Evolutionary conservation across 345 rosid genomes (phyloP), one percentile per base, ranked within the genome.

Genomic region (Moricandia arvensis): DNA sequence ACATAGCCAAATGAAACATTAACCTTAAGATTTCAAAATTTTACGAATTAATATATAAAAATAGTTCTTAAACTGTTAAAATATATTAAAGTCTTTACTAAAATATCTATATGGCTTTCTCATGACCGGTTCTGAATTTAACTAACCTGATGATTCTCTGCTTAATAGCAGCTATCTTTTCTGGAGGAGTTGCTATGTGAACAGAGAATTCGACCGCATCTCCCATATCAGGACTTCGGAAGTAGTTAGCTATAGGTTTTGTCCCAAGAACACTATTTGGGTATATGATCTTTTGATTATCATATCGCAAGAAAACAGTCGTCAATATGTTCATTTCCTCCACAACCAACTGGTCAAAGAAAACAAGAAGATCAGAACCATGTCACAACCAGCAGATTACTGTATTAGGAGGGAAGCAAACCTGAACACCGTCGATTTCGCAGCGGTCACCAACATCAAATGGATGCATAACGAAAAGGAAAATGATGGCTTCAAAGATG

Each of bases 321-420:
- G 88, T 83, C 74, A 91, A 74, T 27, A 91, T 91, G 85, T 89
- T 89, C 95, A 91, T 91, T 74, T 91, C 93, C 81, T 91, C 97
- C 68, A 91, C 95, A 8, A 88, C 76, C 97, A 91, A 83, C 95
- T 89, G 80, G 49, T 31, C 11, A 7, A 31, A 41, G 12, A 70
- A 70, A 8, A 33, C 4, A 45, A 16, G n/a, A 63, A 8, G 3
- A 26, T 45, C 13, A 59, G 67, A 58, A 64, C 37, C 13, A 59
- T 5, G 37, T 45, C 26, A 59, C 7, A 9, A 2, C 16, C 54
- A 27, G 3, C 11, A 11, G 16, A 33, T 60, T 24, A 34, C 37
- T 47, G 41, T 69, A 16, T 37, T 4, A 8, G 2, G 10, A 27
- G 49, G 16, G 26, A 2, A 59, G 29, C 18, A 66, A 74, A 91